Base-by-base conservation (phyloP, 1,284 basidiomycete species). In the Trichosporon coremiiforme region DNA sequence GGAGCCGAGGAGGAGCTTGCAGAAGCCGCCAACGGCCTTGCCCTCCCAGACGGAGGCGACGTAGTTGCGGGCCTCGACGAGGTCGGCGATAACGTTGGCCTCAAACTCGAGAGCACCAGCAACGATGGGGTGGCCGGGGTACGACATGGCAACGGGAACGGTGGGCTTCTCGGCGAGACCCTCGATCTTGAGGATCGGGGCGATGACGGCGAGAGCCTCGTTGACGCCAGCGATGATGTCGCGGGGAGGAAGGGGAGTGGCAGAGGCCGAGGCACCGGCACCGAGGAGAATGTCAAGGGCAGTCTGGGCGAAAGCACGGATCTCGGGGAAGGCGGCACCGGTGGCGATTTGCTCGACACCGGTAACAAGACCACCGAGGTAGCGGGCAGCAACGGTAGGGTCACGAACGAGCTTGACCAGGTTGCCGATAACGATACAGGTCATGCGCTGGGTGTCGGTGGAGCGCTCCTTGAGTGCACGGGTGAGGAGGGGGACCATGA, bases 341-440 rank as follows among this genome's bases (percentile, higher is more conserved):
- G 89, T 90, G 20, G 93, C 92, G 75, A 99, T 95, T 81, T 91
- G 92, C 81, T 94, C 89, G 35, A 98, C 95, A 74, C 95, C 94
- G 50, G 94, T 92, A 4, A 96, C 91, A 57, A 99, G 89, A 64
- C 90, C 87, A 74, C 92, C 92, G 36, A 98, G 88, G 85, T 98
- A 96, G 64, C 88, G 87, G 10, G 94, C 94, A 64, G 97, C 96
- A 67, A 98, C 89, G 73, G 89, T 90, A 4, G 93, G 93, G 78
- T 97, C 90, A 70, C 96, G 91, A 62, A 99, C 97, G 68, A 99
- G 90, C 85, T 98, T 99, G 84, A 98, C 96, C 69, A 99, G 87
- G 85, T 99, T 99, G 81, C 96, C 95, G 72, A 96, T 90, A 77
- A 99, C 93, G 68, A 99, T 91, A 71, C 96, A 94, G 67, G 83